Evolutionary conservation across 768 basidiomycete species (phyloP).

Genomic region (Collybia nuda): DNA sequence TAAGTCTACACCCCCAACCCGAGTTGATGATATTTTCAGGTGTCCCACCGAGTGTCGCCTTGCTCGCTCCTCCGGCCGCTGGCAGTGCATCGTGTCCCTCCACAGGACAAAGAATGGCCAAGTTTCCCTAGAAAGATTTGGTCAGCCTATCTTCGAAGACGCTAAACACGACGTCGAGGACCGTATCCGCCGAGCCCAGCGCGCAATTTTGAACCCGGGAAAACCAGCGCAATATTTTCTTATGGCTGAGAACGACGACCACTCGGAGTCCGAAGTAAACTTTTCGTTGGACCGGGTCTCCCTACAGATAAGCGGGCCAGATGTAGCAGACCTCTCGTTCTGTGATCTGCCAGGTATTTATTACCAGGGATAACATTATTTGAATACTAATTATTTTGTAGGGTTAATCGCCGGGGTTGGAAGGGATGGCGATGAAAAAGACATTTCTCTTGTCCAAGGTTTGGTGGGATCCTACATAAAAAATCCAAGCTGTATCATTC

Average conservation of each 20-base stretch:
- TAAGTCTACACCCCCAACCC: neutral
- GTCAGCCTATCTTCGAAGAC: constrained; percentile 36
- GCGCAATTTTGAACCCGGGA: constrained; percentile 63
- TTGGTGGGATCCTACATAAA: constrained; percentile 60
- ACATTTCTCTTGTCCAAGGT: constrained; percentile 60
- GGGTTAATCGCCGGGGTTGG: constrained; percentile 62
- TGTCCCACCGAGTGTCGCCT: constrained; percentile 62
- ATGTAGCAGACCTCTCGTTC: constrained; percentile 64
- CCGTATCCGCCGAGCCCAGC: constrained; percentile 63
- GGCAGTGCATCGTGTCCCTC: constrained; percentile 54
- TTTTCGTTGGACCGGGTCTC: constrained; percentile 62
- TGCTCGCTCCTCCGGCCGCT: constrained; percentile 33
- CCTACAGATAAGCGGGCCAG: constrained; percentile 56
- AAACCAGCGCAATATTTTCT: constrained; percentile 33
- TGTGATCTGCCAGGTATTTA: constrained; percentile 56
- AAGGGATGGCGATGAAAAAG: constrained; percentile 43
- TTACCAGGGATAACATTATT: neutral
- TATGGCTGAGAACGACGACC: constrained; percentile 28
- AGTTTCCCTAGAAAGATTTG: constrained; percentile 42
- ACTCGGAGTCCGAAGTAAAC: constrained; percentile 18
- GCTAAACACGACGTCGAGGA: constrained; percentile 61
- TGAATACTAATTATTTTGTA: constrained; percentile 15
- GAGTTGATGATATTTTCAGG: constrained; percentile 21
- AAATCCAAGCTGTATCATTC: constrained; percentile 59
- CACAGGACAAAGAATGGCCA: constrained; percentile 40